Evolutionary conservation across 805 yeast species (phyloP).

Genomic region (Candida germanica): DNA sequence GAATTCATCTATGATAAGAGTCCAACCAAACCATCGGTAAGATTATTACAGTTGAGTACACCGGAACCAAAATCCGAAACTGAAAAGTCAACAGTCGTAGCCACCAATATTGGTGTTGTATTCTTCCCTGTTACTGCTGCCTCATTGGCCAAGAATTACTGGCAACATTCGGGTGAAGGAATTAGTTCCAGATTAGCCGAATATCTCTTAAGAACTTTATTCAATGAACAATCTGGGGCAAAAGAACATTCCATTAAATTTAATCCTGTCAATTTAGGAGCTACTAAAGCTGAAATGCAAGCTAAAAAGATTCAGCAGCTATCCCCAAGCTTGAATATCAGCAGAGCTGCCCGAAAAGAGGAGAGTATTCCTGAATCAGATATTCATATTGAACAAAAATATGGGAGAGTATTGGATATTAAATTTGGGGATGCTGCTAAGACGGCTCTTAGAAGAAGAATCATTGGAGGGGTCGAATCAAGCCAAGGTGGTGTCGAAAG

Average conservation of each 20-base stretch:
- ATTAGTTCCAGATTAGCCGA: slow-evolving; percentile 87
- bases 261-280: slow-evolving; percentile 10
- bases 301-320: slow-evolving; percentile 14
- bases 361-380: slow-evolving; percentile 49
- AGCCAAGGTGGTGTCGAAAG: slow-evolving; percentile 10
- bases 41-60: slow-evolving; percentile 73
- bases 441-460: slow-evolving; percentile 66
- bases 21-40: slow-evolving; percentile 31
- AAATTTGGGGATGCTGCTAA: slow-evolving; percentile 76
- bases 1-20: slow-evolving; percentile 59
- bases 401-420: slow-evolving; percentile 83
- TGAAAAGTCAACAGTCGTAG: slow-evolving; percentile 58
- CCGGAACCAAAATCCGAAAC: slow-evolving; percentile 59
- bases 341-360: slow-evolving; percentile 15
- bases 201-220: slow-evolving; percentile 67
- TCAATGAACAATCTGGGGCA: slow-evolving; percentile 13
- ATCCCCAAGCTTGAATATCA: slow-evolving; percentile 12
- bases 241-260: slow-evolving; percentile 7
- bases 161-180: slow-evolving; percentile 99
- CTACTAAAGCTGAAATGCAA: slow-evolving; percentile 33
- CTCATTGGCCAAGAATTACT: slow-evolving; percentile 74
- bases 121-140: slow-evolving; percentile 63
- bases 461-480: slow-evolving; percentile 61
- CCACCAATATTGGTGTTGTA: slow-evolving; percentile 73
- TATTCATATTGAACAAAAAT: slow-evolving; percentile 80